A percentile compares a stretch with the other conserved stretches of the same genome.
Conservation (phyloP, 1,139 yeast species). For the Protomyces gravidus region DNA sequence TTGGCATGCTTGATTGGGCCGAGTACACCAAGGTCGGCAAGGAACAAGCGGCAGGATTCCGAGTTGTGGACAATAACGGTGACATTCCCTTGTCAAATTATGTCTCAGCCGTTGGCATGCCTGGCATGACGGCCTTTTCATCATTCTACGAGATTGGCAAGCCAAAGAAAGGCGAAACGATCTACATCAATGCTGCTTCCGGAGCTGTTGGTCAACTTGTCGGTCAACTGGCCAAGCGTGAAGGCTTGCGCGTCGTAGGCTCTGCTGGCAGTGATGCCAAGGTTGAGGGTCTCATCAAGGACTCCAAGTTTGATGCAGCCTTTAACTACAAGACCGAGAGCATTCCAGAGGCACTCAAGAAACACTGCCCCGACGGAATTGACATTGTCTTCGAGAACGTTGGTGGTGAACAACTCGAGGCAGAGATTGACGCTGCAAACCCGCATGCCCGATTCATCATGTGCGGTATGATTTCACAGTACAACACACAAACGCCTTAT, state of each 20-base stretch:
- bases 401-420: slow-evolving; percentile 58
- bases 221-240: slow-evolving; percentile 57
- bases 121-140: slow-evolving; percentile 58
- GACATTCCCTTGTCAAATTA: slow-evolving; percentile 31
- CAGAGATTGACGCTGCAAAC: slow-evolving; percentile 46
- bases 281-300: slow-evolving; percentile 46
- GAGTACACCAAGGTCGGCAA: slow-evolving; percentile 27
- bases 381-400: slow-evolving; percentile 44
- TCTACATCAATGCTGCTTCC: slow-evolving; percentile 62
- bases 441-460: slow-evolving; percentile 49
- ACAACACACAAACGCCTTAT: slow-evolving; percentile 46
- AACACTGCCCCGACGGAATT: slow-evolving; percentile 35
- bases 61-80: slow-evolving; percentile 15
- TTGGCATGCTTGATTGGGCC: slow-evolving; percentile 24
- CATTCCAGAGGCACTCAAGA: slow-evolving; percentile 39
- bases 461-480: slow-evolving; percentile 62
- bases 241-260: slow-evolving; percentile 58
- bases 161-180: slow-evolving; percentile 38
- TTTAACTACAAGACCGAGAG: slow-evolving; percentile 53
- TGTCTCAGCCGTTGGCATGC: slow-evolving; percentile 52
- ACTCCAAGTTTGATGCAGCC: slow-evolving; percentile 51
- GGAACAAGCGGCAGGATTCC: slow-evolving; percentile 1
- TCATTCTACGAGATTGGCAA: slow-evolving; percentile 46
- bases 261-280: slow-evolving; percentile 62
- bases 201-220: slow-evolving; percentile 67